phyloP scores from a whole-genome alignment of 306 rosid species.

The Biancaea sappan region DNA sequence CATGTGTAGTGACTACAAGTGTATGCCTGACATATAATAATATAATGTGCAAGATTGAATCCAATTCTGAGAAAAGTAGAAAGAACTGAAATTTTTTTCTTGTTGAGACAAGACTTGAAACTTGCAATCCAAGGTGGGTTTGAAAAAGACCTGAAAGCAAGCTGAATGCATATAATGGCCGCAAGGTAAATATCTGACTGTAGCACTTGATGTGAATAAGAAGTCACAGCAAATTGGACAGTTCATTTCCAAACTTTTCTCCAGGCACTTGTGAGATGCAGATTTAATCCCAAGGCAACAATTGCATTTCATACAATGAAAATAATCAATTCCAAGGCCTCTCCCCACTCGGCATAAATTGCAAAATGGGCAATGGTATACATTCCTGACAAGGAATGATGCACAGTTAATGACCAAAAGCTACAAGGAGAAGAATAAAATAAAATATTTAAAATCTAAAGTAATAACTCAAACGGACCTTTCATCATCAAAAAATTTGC shows the following conservation, averaged over 20 bases:
- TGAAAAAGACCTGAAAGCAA: slow-evolving; percentile 85
- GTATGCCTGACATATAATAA: slow-evolving; percentile 72
- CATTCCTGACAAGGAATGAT: slow-evolving; percentile 57
- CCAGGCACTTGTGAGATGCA: slow-evolving; percentile 86
- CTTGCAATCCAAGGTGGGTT: slow-evolving; percentile 24
- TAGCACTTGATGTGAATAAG: slow-evolving; percentile 90
- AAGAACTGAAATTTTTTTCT: slow-evolving; percentile 7
- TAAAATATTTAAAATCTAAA: slow-evolving; percentile 8
- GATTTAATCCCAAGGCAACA: slow-evolving; percentile 93
- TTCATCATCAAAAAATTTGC: slow-evolving; percentile 98
- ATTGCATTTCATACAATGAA: slow-evolving; percentile 99
- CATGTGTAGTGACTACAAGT: slow-evolving; percentile 94
- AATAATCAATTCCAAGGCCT: slow-evolving; percentile 95
- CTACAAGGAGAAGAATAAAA: slow-evolving; percentile 11
- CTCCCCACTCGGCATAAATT: slow-evolving; percentile 94
- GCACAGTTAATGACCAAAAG: slow-evolving; percentile 5
- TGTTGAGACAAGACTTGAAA: not conserved
- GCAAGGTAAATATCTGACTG: slow-evolving; percentile 92
- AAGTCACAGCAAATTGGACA: slow-evolving; percentile 99
- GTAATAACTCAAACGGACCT: slow-evolving; percentile 56
- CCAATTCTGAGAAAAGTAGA: not conserved
- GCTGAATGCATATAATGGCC: slow-evolving; percentile 99
- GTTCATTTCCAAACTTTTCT: slow-evolving; percentile 91
- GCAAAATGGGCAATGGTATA: slow-evolving; percentile 99
- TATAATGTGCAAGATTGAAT: slow-evolving; percentile 34